A percentile compares a stretch with the other conserved stretches of the same genome.
These are phyloP conservation scores for Chalaropsis thielavioides DNA, from an alignment of 2,329 filamentous ascomycete species.

Conservation along the genomic window DNA sequence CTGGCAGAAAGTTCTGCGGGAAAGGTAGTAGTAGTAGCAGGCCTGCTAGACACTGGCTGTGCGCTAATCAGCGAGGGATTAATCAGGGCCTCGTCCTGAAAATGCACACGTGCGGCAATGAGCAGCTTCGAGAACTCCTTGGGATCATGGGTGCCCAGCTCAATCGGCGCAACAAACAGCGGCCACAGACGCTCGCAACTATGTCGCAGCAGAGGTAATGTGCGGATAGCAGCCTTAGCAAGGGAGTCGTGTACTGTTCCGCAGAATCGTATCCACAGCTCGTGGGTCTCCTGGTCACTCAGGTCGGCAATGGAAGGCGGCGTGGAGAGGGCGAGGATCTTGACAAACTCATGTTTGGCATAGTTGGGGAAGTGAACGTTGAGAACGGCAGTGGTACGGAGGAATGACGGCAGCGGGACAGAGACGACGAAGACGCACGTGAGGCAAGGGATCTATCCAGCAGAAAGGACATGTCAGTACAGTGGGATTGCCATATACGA, in stretches of 20 bases:
- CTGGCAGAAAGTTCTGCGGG: slow-evolving; percentile 17
- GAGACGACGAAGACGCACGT: slow-evolving; percentile 65
- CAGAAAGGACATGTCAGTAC: background rate
- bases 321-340: slow-evolving; percentile 51
- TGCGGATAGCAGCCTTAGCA: slow-evolving; percentile 63
- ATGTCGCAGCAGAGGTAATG: slow-evolving; percentile 56
- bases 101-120: slow-evolving; percentile 51
- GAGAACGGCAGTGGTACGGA: slow-evolving; percentile 55
- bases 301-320: slow-evolving; percentile 35
- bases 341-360: slow-evolving; percentile 61
- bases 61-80: slow-evolving; percentile 45
- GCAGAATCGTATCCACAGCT: slow-evolving; percentile 69
- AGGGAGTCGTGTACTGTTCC: slow-evolving; percentile 78
- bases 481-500: slow-evolving; percentile 15
- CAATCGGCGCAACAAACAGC: slow-evolving; percentile 64
- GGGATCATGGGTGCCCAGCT: slow-evolving; percentile 55
- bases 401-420: slow-evolving; percentile 51
- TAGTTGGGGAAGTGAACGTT: slow-evolving; percentile 78
- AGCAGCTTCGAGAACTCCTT: slow-evolving; percentile 77
- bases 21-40: slow-evolving; percentile 10
- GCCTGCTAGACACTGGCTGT: background rate
- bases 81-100: slow-evolving; percentile 58
- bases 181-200: slow-evolving; percentile 69
- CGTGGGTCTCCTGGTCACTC: slow-evolving; percentile 39
- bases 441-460: slow-evolving; percentile 58